Evolutionary conservation across 495 filamentous ascomycete genomes (phyloP).

Genomic region (Immersiella caudata): DNA sequence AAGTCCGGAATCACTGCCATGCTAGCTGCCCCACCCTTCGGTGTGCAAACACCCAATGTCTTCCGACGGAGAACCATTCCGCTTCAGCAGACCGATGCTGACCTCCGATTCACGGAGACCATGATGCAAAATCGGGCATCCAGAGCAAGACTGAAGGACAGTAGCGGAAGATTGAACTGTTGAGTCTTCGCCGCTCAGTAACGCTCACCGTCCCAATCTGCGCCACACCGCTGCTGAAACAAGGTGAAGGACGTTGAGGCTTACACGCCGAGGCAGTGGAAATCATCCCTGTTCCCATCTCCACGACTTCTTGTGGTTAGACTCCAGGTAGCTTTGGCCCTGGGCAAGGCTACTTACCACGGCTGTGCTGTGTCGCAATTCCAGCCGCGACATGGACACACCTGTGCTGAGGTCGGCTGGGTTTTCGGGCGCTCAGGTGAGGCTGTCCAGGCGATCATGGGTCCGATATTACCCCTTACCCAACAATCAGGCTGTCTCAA

Average conservation of each 20-base stretch:
- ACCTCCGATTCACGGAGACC: neutral
- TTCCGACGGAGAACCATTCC: neutral
- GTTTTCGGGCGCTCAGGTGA: neutral
- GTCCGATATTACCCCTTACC: neutral
- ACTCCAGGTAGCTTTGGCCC: neutral
- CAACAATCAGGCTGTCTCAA: neutral
- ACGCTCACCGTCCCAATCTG: neutral
- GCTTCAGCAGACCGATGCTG: neutral
- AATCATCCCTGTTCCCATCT: neutral
- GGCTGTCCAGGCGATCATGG: neutral
- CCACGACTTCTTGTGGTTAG: neutral
- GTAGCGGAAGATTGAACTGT: neutral
- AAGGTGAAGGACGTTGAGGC: neutral
- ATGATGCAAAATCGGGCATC: neutral
- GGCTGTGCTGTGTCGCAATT: neutral
- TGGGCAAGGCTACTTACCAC: neutral
- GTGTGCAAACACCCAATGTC: neutral
- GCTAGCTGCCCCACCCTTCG: neutral
- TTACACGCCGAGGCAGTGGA: neutral
- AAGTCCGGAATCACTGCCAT: neutral
- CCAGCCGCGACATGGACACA: neutral
- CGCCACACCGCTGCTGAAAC: neutral
- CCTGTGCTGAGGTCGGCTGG: neutral
- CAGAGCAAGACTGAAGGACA: neutral
- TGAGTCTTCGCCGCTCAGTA: neutral